These are phyloP conservation scores for Trichoderma lentiforme DNA, from an alignment of 2,329 filamentous ascomycete genomes.

Conservation along the genomic window DNA sequence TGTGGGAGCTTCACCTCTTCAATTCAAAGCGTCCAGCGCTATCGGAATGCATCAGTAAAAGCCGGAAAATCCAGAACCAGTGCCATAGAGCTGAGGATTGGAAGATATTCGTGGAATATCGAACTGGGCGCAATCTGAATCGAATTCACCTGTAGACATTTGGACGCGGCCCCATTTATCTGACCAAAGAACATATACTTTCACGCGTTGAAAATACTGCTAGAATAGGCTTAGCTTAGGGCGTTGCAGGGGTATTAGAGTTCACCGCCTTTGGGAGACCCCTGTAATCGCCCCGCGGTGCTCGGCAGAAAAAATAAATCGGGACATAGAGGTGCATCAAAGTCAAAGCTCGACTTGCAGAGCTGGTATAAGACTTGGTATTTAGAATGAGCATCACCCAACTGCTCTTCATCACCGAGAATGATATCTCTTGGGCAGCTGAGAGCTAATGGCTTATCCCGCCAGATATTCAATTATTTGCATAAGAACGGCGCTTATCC, in stretches of 20 bases:
- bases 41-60: neutral
- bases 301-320: constrained; percentile 27
- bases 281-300: constrained; percentile 10
- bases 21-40: neutral
- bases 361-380: neutral
- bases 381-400: neutral
- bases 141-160: neutral
- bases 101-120: neutral
- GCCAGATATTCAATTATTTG: constrained; percentile 20
- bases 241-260: neutral
- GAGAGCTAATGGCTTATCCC: constrained; percentile 24
- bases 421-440: constrained; percentile 29
- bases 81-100: neutral
- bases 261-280: constrained; percentile 24
- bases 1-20: neutral
- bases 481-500: neutral
- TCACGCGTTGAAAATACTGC: constrained; percentile 1
- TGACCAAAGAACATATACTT: neutral
- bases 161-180: constrained; percentile 4
- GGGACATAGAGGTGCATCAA: neutral
- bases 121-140: neutral
- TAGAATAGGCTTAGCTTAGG: neutral
- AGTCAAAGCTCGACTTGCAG: neutral
- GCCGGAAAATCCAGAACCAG: neutral
- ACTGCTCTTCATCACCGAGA: constrained; percentile 18